Evolutionary conservation across 805 yeast genomes (phyloP).

Genomic region (Isabelozyma pseudorhagii): DNA sequence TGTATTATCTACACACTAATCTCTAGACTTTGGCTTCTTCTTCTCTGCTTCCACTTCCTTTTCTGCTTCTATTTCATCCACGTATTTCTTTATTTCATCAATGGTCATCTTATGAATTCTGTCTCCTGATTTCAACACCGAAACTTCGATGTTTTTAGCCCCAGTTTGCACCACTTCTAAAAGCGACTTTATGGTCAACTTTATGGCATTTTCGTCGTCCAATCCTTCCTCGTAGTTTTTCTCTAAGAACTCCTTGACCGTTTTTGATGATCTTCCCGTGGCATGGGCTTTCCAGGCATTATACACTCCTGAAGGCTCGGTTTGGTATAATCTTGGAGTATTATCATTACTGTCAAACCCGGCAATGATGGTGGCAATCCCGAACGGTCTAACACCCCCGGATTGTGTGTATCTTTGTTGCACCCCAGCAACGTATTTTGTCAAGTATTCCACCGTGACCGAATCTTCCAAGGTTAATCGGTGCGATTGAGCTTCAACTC

Average conservation of each 20-base stretch:
- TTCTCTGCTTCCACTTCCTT: constrained; percentile 80
- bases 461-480: constrained; percentile 92
- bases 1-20: constrained; percentile 2
- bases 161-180: constrained; percentile 98
- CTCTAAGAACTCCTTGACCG: constrained; percentile 93
- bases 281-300: constrained; percentile 98
- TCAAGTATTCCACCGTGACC: constrained; percentile 84
- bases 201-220: constrained; percentile 67
- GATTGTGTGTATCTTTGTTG: constrained; percentile 96
- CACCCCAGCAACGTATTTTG: constrained; percentile 95
- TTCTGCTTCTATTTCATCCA: constrained; percentile 81
- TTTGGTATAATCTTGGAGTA: constrained; percentile 81
- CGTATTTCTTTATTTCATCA: constrained; percentile 72
- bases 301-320: constrained; percentile 96
- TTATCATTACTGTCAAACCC: constrained; percentile 89
- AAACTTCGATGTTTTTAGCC: constrained; percentile 91
- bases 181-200: constrained; percentile 79
- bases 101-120: constrained; percentile 56
- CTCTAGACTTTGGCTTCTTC: constrained; percentile 46
- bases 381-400: constrained; percentile 98
- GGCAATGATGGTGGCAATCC: constrained; percentile 90
- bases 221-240: constrained; percentile 70
- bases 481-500: constrained; percentile 95
- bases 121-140: constrained; percentile 73
- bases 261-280: constrained; percentile 91